Evolutionary conservation across 1,284 basidiomycete genomes (phyloP).

Genomic region (Moniliella sp.): DNA sequence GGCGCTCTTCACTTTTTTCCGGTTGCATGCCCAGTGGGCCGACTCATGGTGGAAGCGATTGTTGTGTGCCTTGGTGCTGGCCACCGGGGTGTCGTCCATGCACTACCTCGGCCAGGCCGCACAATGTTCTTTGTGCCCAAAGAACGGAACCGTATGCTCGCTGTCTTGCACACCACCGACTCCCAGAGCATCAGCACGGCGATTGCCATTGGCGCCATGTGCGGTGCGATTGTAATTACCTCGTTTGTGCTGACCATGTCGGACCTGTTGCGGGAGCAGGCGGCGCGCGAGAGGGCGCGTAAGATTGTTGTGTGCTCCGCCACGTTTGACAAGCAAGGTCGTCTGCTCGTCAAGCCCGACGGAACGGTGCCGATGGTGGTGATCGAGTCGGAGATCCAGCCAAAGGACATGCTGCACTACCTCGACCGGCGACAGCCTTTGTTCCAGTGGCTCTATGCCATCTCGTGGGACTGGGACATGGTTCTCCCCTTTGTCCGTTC

Average conservation of each 20-base stretch:
- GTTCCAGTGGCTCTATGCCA: constrained; percentile 40
- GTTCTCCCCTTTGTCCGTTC: constrained; percentile 37
- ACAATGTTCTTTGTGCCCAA: constrained; percentile 32
- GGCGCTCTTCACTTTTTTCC: constrained; percentile 38
- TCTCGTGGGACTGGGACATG: constrained; percentile 39
- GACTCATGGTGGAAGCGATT: constrained; percentile 39
- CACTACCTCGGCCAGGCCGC: constrained; percentile 39
- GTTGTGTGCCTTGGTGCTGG: constrained; percentile 35
- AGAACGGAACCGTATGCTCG: constrained; percentile 5
- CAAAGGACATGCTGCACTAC: constrained; percentile 35
- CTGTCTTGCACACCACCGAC: constrained; percentile 10
- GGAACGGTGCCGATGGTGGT: constrained; percentile 39
- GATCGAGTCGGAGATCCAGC: constrained; percentile 37
- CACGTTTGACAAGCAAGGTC: constrained; percentile 38
- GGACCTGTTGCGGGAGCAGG: constrained; percentile 34
- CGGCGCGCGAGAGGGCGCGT: constrained; percentile 35
- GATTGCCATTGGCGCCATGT: constrained; percentile 36
- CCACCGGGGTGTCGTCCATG: constrained; percentile 39
- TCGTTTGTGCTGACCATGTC: constrained; percentile 35
- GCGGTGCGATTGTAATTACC: constrained; percentile 36
- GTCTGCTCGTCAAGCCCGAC: constrained; percentile 38
- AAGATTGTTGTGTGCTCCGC: constrained; percentile 39
- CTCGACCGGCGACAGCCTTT: constrained; percentile 37
- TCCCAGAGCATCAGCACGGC: constrained; percentile 33
- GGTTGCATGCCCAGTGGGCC: constrained; percentile 37